Conservation (phyloP, 805 yeast genomes). For the Gaillardinia entomophila region DNA sequence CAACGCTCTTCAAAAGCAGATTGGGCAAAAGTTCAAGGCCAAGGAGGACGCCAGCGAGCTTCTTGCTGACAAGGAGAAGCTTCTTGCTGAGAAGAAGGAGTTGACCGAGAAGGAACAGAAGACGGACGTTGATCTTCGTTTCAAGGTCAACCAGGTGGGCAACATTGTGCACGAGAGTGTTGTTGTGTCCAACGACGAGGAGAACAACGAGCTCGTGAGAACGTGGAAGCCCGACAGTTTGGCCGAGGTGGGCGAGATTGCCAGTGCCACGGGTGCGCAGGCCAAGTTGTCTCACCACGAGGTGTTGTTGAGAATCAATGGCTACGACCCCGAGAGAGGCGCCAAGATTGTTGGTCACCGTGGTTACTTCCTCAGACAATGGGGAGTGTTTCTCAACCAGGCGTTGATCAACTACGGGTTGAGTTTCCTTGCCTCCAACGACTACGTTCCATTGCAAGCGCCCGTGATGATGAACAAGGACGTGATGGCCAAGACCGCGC, state of each 20-base stretch:
- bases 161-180: slow-evolving; percentile 93
- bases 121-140: slow-evolving; percentile 68
- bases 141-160: slow-evolving; percentile 86
- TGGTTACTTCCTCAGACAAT: slow-evolving; percentile 92
- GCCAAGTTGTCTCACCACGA: slow-evolving; percentile 92
- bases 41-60: slow-evolving; percentile 91
- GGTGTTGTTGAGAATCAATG: slow-evolving; percentile 87
- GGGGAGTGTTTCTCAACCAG: slow-evolving; percentile 96
- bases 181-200: slow-evolving; percentile 84
- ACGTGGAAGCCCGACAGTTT: slow-evolving; percentile 81
- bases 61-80: slow-evolving; percentile 71
- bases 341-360: slow-evolving; percentile 97
- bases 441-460: slow-evolving; percentile 89
- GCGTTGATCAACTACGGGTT: slow-evolving; percentile 96
- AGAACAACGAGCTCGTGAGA: slow-evolving; percentile 78
- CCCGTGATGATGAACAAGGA: slow-evolving; percentile 99
- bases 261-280: slow-evolving; percentile 70
- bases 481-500: slow-evolving; percentile 99
- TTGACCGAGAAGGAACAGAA: slow-evolving; percentile 66
- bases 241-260: slow-evolving; percentile 53
- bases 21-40: slow-evolving; percentile 87
- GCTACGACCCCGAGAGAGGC: slow-evolving; percentile 98
- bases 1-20: slow-evolving; percentile 87
- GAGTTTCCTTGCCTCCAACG: slow-evolving; percentile 69
- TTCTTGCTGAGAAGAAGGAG: slow-evolving; percentile 64